phyloP scores from a whole-genome alignment of 768 basidiomycete genomes.

The Psilocybe azurescens region DNA sequence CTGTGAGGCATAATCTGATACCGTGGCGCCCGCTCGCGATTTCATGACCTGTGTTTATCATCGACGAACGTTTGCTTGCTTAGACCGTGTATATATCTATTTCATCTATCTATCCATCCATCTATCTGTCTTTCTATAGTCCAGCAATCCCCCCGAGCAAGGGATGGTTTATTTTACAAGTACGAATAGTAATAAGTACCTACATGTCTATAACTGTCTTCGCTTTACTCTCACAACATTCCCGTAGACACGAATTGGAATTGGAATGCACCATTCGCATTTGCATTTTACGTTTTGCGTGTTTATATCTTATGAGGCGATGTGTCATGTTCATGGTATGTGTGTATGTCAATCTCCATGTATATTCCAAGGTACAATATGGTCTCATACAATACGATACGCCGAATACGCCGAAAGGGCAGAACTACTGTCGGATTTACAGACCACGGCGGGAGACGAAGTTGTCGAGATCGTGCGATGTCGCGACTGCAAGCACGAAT shows the following conservation, averaged over 20 bases:
- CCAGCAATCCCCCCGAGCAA: too few species aligned
- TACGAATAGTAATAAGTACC: background rate
- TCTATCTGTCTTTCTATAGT: background rate
- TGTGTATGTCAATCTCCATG: too few species aligned
- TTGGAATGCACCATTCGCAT: too few species aligned
- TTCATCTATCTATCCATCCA: background rate
- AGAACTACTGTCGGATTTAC: conserved; percentile 11
- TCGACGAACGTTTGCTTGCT: too few species aligned
- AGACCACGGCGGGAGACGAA: conserved; percentile 59
- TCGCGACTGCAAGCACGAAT: conserved; percentile 84
- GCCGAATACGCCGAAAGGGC: too few species aligned
- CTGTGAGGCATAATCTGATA: conserved; percentile 41
- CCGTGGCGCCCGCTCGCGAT: conserved; percentile 34
- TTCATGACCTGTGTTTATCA: conserved; percentile 1
- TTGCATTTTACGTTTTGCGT: too few species aligned
- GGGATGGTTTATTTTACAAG: background rate
- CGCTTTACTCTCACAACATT: too few species aligned
- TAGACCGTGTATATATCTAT: background rate
- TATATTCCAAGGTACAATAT: background rate
- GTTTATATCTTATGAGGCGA: too few species aligned
- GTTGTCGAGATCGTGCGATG: conserved; percentile 73
- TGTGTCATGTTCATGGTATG: too few species aligned
- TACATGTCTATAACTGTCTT: too few species aligned
- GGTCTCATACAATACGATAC: too few species aligned
- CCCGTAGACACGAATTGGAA: too few species aligned